These are phyloP conservation scores for Plectosphaerella plurivora DNA, from an alignment of 2,329 filamentous ascomycete species.

Conservation along the genomic window DNA sequence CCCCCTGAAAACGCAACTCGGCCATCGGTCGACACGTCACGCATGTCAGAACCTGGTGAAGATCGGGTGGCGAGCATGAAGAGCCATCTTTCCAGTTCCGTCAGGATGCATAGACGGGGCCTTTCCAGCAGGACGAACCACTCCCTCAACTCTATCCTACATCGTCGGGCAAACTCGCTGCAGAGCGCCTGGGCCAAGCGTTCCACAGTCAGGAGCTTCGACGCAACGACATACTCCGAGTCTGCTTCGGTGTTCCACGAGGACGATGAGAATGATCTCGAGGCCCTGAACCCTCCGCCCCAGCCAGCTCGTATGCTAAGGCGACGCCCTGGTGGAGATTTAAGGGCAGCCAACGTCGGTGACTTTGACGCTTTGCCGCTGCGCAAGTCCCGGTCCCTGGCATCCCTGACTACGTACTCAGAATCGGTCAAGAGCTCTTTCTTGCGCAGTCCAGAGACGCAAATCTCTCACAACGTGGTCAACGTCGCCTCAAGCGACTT, in stretches of 20 bases:
- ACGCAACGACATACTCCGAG: conserved; percentile 53
- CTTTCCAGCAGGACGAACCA: conserved; percentile 43
- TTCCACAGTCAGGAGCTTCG: conserved; percentile 54
- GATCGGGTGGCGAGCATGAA: conserved; percentile 4
- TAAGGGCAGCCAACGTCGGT: conserved; percentile 64
- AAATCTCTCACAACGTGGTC: conserved; percentile 36
- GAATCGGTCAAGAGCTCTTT: conserved; percentile 58
- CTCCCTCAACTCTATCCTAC: conserved; percentile 46
- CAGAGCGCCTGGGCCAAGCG: conserved; percentile 49
- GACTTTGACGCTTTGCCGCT: conserved; percentile 50
- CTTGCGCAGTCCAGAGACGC: conserved; percentile 33
- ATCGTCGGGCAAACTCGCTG: conserved; percentile 55
- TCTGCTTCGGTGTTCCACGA: not conserved
- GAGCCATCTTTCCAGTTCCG: not conserved
- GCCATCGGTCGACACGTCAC: conserved; percentile 23
- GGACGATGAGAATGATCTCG: conserved; percentile 35
- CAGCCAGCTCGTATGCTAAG: conserved; percentile 61
- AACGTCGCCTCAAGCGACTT: conserved; percentile 39
- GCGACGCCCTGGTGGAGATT: conserved; percentile 69
- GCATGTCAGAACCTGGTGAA: conserved; percentile 24
- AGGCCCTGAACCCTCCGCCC: conserved; percentile 32
- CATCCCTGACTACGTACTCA: conserved; percentile 55
- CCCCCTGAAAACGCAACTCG: conserved; percentile 27
- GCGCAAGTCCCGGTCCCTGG: conserved; percentile 52
- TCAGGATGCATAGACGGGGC: conserved; percentile 34